A percentile compares a stretch with the other conserved stretches of the same genome.
Conservation (phyloP, 768 basidiomycete species). For the Boletus insuetus region DNA sequence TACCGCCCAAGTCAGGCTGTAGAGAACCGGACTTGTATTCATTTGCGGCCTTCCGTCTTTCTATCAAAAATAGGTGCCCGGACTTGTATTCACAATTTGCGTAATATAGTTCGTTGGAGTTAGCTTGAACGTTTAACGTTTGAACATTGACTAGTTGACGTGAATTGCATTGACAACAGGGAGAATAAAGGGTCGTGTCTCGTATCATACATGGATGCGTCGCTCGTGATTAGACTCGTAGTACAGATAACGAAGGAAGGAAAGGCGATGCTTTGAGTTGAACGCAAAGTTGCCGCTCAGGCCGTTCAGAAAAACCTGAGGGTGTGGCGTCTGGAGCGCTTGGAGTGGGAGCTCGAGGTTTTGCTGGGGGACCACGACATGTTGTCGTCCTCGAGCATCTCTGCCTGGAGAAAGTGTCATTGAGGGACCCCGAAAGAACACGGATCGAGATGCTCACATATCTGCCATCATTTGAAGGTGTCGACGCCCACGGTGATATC, state of each 20-base stretch:
- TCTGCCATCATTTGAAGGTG: conserved; percentile 1
- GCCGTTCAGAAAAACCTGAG: conserved; percentile 10
- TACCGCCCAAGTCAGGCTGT: too few relatives aligned
- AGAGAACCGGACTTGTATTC: background rate
- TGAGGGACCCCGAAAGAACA: background rate
- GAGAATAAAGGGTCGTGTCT: background rate
- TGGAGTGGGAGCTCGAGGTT: background rate
- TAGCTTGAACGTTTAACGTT: too few relatives aligned
- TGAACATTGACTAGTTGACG: background rate
- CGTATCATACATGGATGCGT: conserved; percentile 14
- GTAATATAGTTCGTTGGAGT: background rate
- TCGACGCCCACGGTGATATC: background rate
- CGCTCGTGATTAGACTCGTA: background rate
- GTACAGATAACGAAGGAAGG: background rate
- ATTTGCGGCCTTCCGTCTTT: too few relatives aligned
- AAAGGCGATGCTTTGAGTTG: background rate
- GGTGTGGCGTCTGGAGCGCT: conserved; percentile 6
- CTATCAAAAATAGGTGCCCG: background rate
- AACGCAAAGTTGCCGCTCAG: background rate
- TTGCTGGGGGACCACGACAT: conserved; percentile 24
- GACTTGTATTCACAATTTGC: background rate
- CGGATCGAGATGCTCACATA: conserved; percentile 11
- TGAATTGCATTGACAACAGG: background rate
- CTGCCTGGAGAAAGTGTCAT: conserved; percentile 12
- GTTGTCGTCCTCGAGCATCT: conserved; percentile 30